Base-by-base conservation (phyloP, 306 rosid genomes). In the Hippophae tibetana region DNA sequence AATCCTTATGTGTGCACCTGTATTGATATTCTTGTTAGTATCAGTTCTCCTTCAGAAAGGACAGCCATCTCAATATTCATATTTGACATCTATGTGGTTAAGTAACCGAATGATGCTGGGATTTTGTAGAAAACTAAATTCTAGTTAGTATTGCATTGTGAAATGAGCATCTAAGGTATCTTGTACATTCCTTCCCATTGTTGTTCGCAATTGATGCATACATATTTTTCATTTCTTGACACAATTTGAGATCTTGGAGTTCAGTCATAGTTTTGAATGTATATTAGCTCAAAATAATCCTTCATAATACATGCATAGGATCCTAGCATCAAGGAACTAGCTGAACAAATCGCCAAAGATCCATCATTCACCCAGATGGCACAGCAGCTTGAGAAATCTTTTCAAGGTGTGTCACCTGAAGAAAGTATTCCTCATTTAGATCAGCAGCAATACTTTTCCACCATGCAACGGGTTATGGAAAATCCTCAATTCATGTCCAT, bases 391-490 rank as follows among this genome's bases (percentile, higher is more conserved):
- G 95, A 93, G 81, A 82, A 88, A 69, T 82, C 89, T 59, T 80
- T 93, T 76, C 90, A 93, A 65, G 95, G 84, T 65, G 70, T 72
- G 55, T 9, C 92, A 60, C 79, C 27, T 44, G 80, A 80, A 9
- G 94, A 88, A 1, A 68, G 86, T 65, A 46, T 84, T 70, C 97
- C 97, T 51, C 80, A 69, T 76, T 88, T 93, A 73, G 95, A 93
- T 80, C 77, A 79, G 62, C 93, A 88, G 68, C 95, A 93, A 63
- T 93, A 93, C 63, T 68, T 70, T 57, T 47, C 82, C 67, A 86
- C 97, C 69, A 84, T 93, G 95, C 95, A 93, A 79, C 97, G 86
- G 78, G 99, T 88, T 78, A 93, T 93, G 99, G 88, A 86, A 78
- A 93, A 93, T 74, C 96, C 99, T 65, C 81, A 84, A 66, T 93